phyloP scores from a whole-genome alignment of 2,329 filamentous ascomycete genomes.

The Drechslerella stenobrocha region DNA sequence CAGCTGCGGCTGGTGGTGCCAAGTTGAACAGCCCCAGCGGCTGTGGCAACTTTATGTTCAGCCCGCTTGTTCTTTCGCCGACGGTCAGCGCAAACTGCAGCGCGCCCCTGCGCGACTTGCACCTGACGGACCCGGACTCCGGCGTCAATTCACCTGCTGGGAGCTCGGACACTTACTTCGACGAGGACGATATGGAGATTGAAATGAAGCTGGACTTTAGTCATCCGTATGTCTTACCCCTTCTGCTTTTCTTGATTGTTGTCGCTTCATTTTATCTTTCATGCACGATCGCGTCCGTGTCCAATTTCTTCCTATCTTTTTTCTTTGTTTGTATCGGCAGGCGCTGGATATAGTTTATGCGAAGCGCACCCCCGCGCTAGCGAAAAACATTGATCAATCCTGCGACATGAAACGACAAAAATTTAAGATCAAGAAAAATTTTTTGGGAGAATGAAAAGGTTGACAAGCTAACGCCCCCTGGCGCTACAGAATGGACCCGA shows the following conservation, averaged over 20 bases:
- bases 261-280: neutral
- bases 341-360: neutral
- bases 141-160: slow-evolving; percentile 37
- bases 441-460: neutral
- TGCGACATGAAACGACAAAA: slow-evolving; percentile 20
- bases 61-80: slow-evolving; percentile 38
- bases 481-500: slow-evolving; percentile 31
- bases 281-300: too few species aligned
- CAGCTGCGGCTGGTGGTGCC: neutral
- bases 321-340: too few species aligned
- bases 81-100: slow-evolving; percentile 43
- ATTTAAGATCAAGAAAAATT: slow-evolving; percentile 1
- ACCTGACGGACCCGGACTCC: slow-evolving; percentile 31
- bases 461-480: slow-evolving; percentile 24
- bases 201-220: slow-evolving; percentile 42
- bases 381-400: slow-evolving; percentile 10
- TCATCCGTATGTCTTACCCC: slow-evolving; percentile 19
- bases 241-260: slow-evolving; percentile 3
- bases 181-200: slow-evolving; percentile 46
- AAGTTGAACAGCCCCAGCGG: slow-evolving; percentile 14
- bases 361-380: neutral
- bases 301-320: too few species aligned
- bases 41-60: slow-evolving; percentile 32
- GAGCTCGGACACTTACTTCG: slow-evolving; percentile 46
- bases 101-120: slow-evolving; percentile 42